Base-by-base conservation (phyloP, 345 rosid species). In the Luvunga scandens region DNA sequence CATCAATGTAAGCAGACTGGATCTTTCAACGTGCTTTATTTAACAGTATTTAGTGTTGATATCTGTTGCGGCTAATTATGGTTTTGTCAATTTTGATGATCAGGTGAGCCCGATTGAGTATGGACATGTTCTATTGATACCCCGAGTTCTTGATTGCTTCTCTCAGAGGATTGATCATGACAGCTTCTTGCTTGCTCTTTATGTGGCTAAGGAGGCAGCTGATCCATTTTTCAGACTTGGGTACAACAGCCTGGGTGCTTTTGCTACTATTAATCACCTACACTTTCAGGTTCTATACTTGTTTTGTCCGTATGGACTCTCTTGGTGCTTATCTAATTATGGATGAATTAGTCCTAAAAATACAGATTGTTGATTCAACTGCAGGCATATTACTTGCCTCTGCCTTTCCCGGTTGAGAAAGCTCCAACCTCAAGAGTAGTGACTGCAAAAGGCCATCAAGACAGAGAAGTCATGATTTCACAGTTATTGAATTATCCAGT, bases 231-330 rank as follows among this genome's bases (percentile, higher is more conserved):
- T 88, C 66, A 84, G 91, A 21, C 53, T 90, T 69, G 91, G 91
- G 70, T 90, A 90, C 85, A 90, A 88, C 81, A 90, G 91, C 83
- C 75, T 88, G 72, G 91, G 88, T 71, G 93, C 93, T 73, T 88
- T 87, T 45, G 87, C 91, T 25, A 86, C 91, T 55, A 85, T 88
- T 39, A 90, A 88, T 71, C 93, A 90, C 75, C 90, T 90, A 59
- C 91, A 90, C 80, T 88, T 90, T 70, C 87, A 85, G 83, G 89
- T 89, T 66, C 34, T 27, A 21, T n/a, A 65, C 28, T 25, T 61
- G 12, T 61, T 61, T 33, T 42, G 48, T 42, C 48, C 48, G 10
- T 42, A 42, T 42, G 14, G 14, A 42, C 48, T 42, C 9, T 42
- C 48, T 42, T 42, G 10, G 10, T 42, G 48, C 9, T 42, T 42